Evolutionary conservation across 1,284 basidiomycete genomes (phyloP).

Genomic region (Microbotryum violaceum): DNA sequence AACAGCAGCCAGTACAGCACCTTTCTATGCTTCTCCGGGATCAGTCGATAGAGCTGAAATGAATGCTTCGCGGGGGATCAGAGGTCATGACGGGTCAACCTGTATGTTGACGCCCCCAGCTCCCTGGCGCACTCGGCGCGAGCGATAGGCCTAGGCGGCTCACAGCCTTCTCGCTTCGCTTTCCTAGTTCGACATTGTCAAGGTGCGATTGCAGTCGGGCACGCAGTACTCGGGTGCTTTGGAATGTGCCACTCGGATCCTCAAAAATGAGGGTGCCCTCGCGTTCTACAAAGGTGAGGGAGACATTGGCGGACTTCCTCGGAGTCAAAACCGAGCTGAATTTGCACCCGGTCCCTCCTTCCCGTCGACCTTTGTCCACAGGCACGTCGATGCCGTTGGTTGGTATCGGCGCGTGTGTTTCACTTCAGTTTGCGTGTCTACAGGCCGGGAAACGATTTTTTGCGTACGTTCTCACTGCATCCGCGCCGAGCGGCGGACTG

Average conservation of each 20-base stretch:
- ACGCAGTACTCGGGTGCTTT: conserved; percentile 83
- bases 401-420: conserved; percentile 90
- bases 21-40: too few relatives aligned
- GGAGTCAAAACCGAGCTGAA: not conserved
- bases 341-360: not conserved
- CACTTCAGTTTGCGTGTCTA: conserved; percentile 90
- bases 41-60: too few relatives aligned
- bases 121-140: not conserved
- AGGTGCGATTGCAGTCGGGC: conserved; percentile 88
- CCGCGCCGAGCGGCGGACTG: too few relatives aligned
- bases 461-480: conserved; percentile 46
- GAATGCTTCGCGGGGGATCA: too few relatives aligned
- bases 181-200: conserved; percentile 85
- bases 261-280: conserved; percentile 82
- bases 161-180: not conserved
- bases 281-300: conserved; percentile 81
- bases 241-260: conserved; percentile 76
- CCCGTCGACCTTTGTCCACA: conserved; percentile 35
- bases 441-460: conserved; percentile 86
- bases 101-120: not conserved
- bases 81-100: conserved; percentile 20
- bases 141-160: not conserved
- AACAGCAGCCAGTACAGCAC: too few relatives aligned
- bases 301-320: not conserved
- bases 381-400: conserved; percentile 87